Conservation (phyloP, 2,329 filamentous ascomycete genomes). For the Phoma sp. region DNA sequence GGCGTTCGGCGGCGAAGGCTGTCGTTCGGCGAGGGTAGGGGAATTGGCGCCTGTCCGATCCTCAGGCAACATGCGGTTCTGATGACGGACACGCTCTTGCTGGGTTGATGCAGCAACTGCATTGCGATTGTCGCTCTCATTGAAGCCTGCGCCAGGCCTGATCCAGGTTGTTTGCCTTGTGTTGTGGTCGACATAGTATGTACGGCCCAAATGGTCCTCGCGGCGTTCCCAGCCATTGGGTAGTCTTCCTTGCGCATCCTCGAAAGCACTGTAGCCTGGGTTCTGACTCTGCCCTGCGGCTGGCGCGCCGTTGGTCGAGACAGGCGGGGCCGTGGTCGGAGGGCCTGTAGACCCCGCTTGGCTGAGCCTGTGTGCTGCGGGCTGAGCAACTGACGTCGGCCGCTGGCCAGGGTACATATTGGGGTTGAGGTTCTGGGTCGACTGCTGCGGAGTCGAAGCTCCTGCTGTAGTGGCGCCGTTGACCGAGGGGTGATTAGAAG, state of each 20-base stretch:
- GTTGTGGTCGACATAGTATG: slow-evolving; percentile 98
- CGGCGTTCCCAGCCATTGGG: slow-evolving; percentile 95
- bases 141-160: slow-evolving; percentile 79
- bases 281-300: slow-evolving; percentile 51
- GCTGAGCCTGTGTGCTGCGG: slow-evolving; percentile 35
- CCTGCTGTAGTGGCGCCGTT: slow-evolving; percentile 44
- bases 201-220: slow-evolving; percentile 92
- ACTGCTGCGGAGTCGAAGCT: slow-evolving; percentile 49
- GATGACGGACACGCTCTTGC: slow-evolving; percentile 89
- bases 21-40: slow-evolving; percentile 70
- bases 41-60: slow-evolving; percentile 94
- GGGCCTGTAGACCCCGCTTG: slow-evolving; percentile 39
- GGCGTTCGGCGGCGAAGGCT: slow-evolving; percentile 46
- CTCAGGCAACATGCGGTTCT: slow-evolving; percentile 93
- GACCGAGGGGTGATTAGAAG: slow-evolving; percentile 46
- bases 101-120: slow-evolving; percentile 91
- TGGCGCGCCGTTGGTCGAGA: slow-evolving; percentile 36
- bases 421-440: slow-evolving; percentile 46
- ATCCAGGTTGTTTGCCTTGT: slow-evolving; percentile 97
- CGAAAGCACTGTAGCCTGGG: slow-evolving; percentile 78
- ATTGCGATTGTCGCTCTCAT: slow-evolving; percentile 74
- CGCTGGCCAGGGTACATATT: slow-evolving; percentile 46
- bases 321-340: slow-evolving; percentile 53
- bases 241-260: slow-evolving; percentile 91
- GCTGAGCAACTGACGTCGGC: slow-evolving; percentile 31